Base-by-base conservation (phyloP, 805 yeast species). In the Pichia scutulata region DNA sequence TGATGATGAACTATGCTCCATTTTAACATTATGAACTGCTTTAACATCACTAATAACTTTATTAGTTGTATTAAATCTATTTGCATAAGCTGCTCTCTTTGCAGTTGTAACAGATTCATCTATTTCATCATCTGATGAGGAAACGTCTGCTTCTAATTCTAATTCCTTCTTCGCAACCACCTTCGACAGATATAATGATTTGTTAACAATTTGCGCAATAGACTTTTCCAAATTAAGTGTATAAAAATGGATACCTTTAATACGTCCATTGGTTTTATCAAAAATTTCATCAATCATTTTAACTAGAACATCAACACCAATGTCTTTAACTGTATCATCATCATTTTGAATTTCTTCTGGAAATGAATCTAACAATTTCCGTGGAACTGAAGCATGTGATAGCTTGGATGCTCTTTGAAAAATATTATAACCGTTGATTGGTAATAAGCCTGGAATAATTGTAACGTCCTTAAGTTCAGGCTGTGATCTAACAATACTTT, bases 141-240 rank as follows among this genome's bases (percentile, higher is more conserved):
- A 64, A 6, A 60, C 68, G 4, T 70, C 71, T 39, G 69, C 74
- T 3, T 74, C 74, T 52, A 70, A 70, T 39, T 69, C 73, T 37
- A 53, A 49, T 46, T 64, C 68, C 16, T 55, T 58, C 33, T 71
- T 72, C 33, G 65, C 72, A 42, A 78, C 65, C 28, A 81, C 74
- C 41, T 73, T 67, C 19, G 73, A 70, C 52, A 87, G 69, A 16
- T 82, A 68, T 4, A 75, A 67, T 0, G 89, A 80, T 28, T 73
- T 73, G 47, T 84, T 82, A 7, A 93, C 78, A 41, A 93, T 82
- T 55, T 86, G 84, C 1, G 97, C 97, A 41, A 89, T 83, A 1
- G 96, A 86, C 63, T 89, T 89, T 66, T 93, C 99, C 63, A 93
- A 74, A 64, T 93, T 93, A 57, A 93, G 76, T 0, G 97, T 86